Evolutionary conservation across 768 basidiomycete genomes (phyloP).

Genomic region (Termitomyces sp.): DNA sequence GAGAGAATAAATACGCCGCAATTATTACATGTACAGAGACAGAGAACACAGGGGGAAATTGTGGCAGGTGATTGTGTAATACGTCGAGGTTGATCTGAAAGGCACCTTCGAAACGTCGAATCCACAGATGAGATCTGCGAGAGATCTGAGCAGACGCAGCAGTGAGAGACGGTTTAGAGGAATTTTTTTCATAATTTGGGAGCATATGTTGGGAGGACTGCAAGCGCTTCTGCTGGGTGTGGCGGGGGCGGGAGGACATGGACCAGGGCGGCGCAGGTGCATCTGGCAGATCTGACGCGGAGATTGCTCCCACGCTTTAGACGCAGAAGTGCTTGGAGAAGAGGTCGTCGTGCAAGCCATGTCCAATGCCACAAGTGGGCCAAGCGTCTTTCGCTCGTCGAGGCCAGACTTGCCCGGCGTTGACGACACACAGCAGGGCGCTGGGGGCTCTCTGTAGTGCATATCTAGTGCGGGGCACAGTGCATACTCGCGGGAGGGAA

Average conservation of each 20-base stretch:
- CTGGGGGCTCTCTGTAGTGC: not conserved
- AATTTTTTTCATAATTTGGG: not conserved
- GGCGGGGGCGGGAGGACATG: not conserved
- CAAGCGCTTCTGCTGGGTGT: not conserved
- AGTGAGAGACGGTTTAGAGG: not conserved
- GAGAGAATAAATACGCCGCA: not conserved
- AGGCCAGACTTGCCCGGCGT: not conserved
- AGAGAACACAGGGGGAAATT: conserved; percentile 10
- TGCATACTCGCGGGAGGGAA: not conserved
- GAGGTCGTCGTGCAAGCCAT: conserved; percentile 1
- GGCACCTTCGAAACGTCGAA: conserved; percentile 3
- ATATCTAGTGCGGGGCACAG: too few relatives aligned
- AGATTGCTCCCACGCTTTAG: conserved; percentile 27
- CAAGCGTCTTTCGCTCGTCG: not conserved
- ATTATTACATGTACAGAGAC: conserved; percentile 16
- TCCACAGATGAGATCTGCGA: conserved; percentile 18
- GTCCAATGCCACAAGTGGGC: not conserved
- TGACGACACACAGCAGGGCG: not conserved
- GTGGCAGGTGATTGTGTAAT: conserved; percentile 13
- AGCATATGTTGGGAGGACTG: not conserved
- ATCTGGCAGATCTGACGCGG: not conserved
- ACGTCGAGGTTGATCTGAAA: conserved; percentile 6
- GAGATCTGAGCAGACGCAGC: conserved; percentile 1
- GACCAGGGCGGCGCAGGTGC: conserved; percentile 5
- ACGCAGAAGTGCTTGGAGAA: conserved; percentile 19